These are phyloP conservation scores for Peribolospora kevripleyi DNA, from an alignment of 768 basidiomycete genomes.

Conservation along the genomic window DNA sequence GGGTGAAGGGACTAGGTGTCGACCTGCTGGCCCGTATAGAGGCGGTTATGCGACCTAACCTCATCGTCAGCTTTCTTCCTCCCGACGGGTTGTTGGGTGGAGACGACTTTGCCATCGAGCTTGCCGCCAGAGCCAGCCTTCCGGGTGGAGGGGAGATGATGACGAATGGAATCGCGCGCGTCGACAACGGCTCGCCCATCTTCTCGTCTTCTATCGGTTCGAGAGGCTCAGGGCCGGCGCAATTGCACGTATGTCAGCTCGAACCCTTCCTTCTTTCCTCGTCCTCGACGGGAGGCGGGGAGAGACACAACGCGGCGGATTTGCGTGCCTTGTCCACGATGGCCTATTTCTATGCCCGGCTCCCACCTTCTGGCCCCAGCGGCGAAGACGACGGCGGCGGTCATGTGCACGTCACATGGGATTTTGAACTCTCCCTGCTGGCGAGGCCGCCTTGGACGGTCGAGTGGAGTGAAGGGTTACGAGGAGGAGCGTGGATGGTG, in stretches of 20 bases:
- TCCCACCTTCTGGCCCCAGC: constrained; percentile 16
- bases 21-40: constrained; percentile 52
- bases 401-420: constrained; percentile 27
- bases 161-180: no score
- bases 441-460: constrained; percentile 50
- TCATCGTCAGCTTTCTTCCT: constrained; percentile 26
- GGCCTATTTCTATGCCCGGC: constrained; percentile 46
- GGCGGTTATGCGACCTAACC: constrained; percentile 33
- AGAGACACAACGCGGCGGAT: constrained; percentile 37
- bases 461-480: constrained; percentile 20
- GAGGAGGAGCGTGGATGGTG: no score
- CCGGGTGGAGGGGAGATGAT: no score
- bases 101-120: background rate
- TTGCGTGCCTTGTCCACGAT: constrained; percentile 43
- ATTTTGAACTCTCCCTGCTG: constrained; percentile 40
- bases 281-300: constrained; percentile 10
- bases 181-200: no score
- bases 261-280: no score
- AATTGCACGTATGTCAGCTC: no score
- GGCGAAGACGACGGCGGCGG: no score
- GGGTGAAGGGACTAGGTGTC: constrained; percentile 78
- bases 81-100: constrained; percentile 1
- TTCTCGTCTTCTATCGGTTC: no score
- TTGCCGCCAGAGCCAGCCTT: constrained; percentile 8
- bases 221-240: no score